Evolutionary conservation across 2,329 filamentous ascomycete species (phyloP).

Genomic region (Pseudopithomyces maydicus): DNA sequence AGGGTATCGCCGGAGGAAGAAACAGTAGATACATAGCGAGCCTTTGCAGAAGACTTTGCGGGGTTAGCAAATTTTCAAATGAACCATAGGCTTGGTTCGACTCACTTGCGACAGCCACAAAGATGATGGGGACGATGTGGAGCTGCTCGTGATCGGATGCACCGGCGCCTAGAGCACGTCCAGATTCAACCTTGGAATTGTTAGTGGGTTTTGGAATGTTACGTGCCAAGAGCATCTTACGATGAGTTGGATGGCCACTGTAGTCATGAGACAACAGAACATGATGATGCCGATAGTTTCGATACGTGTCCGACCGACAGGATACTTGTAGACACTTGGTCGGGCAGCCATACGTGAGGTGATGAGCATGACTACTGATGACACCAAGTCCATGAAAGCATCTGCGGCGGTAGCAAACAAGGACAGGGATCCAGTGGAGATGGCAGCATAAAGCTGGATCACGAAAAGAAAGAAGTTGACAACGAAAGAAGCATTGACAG

Average conservation of each 20-base stretch:
- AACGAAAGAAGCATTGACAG: conserved; percentile 44
- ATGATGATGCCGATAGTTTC: conserved; percentile 70
- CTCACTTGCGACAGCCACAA: conserved; percentile 61
- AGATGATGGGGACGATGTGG: conserved; percentile 60
- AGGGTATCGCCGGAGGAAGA: conserved; percentile 58
- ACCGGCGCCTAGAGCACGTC: conserved; percentile 56
- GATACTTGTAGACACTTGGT: conserved; percentile 66
- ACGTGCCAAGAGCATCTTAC: conserved; percentile 43
- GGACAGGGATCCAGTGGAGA: conserved; percentile 64
- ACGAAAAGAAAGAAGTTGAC: conserved; percentile 57
- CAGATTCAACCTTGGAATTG: conserved; percentile 57
- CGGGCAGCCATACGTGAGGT: conserved; percentile 64
- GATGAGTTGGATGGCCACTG: conserved; percentile 66
- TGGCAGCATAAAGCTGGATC: conserved; percentile 64
- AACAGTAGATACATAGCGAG: conserved; percentile 60
- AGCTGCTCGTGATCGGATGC: conserved; percentile 50
- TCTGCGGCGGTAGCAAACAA: conserved; percentile 70
- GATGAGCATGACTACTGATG: conserved; percentile 66
- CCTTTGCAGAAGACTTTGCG: conserved; percentile 57
- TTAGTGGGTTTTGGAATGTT: conserved; percentile 14
- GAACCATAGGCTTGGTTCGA: conserved; percentile 3
- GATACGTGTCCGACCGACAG: conserved; percentile 65
- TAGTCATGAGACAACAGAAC: conserved; percentile 70
- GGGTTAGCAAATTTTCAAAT: conserved; percentile 6
- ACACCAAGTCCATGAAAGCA: conserved; percentile 69